phyloP scores from a whole-genome alignment of 495 filamentous ascomycete genomes.

The Penicillium simplicissimum region DNA sequence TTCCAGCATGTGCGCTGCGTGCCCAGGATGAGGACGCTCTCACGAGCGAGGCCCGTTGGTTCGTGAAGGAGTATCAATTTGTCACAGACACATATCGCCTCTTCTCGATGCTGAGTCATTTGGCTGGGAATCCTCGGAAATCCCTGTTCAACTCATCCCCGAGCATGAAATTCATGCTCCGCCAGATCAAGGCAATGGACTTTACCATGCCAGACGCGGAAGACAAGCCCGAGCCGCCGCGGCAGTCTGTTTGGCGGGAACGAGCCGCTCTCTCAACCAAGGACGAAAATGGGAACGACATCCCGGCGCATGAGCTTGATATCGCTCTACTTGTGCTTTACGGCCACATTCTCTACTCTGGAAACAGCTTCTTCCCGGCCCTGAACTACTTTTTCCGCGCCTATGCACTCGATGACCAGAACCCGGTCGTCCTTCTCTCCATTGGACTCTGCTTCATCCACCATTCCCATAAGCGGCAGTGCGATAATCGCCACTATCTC shows the following conservation, averaged over 20 bases:
- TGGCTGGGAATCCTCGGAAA: conserved; percentile 53
- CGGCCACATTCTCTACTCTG: conserved; percentile 79
- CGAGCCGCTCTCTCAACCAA: conserved; percentile 52
- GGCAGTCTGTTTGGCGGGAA: conserved; percentile 43
- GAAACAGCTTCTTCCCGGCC: conserved; percentile 76
- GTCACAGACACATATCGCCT: conserved; percentile 82
- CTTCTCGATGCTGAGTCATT: conserved; percentile 67
- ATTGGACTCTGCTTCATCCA: conserved; percentile 74
- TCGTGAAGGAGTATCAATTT: conserved; percentile 83
- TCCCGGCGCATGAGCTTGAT: conserved; percentile 59
- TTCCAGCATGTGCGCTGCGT: conserved; percentile 73
- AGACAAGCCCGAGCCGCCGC: conserved; percentile 25
- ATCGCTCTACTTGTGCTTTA: conserved; percentile 81
- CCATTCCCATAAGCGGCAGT: conserved; percentile 81
- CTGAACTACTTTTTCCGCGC: conserved; percentile 92
- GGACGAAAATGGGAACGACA: conserved; percentile 48
- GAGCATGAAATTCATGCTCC: conserved; percentile 83
- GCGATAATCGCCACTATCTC: conserved; percentile 84
- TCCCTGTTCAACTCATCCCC: conserved; percentile 57
- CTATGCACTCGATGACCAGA: conserved; percentile 72
- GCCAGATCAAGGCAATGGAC: conserved; percentile 91
- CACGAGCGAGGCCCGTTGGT: conserved; percentile 66
- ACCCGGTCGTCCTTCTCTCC: conserved; percentile 72
- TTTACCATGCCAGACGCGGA: conserved; percentile 45
- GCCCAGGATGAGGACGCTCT: conserved; percentile 78